A percentile compares a stretch with the other conserved stretches of the same genome.
Evolutionary conservation across 73 alveolate species (phyloP).

Genomic region (Tetrahymena elliotti): DNA sequence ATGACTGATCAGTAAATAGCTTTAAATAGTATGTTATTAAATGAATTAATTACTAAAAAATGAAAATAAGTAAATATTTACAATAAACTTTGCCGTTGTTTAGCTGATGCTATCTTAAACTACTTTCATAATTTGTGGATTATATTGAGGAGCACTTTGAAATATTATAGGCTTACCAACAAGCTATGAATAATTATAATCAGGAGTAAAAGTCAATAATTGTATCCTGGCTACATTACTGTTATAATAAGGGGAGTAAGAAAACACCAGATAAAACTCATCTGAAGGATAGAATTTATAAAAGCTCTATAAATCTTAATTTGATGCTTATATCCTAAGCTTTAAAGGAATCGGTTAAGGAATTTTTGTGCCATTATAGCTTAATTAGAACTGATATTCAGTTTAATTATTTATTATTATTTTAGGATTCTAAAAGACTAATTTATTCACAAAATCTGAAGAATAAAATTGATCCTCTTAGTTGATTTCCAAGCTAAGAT

Average conservation of each 20-base stretch:
- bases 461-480: neutral
- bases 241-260: neutral
- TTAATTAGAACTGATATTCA: neutral
- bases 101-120: neutral
- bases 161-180: neutral
- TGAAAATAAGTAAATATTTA: neutral
- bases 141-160: neutral
- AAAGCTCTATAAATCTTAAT: neutral
- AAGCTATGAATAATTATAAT: neutral
- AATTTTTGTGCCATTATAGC: neutral
- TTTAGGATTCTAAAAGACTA: neutral
- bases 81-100: neutral
- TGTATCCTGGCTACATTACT: neutral
- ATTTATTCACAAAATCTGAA: neutral
- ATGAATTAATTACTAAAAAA: neutral
- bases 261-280: neutral
- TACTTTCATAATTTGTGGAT: neutral
- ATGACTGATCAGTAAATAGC: neutral
- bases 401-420: neutral
- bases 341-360: neutral
- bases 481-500: neutral
- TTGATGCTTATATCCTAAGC: neutral
- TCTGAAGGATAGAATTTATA: neutral
- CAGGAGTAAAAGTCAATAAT: neutral
- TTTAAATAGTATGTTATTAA: neutral